phyloP scores from a whole-genome alignment of 23 red algal genomes.

The Cyanidioschyzon merolae region DNA sequence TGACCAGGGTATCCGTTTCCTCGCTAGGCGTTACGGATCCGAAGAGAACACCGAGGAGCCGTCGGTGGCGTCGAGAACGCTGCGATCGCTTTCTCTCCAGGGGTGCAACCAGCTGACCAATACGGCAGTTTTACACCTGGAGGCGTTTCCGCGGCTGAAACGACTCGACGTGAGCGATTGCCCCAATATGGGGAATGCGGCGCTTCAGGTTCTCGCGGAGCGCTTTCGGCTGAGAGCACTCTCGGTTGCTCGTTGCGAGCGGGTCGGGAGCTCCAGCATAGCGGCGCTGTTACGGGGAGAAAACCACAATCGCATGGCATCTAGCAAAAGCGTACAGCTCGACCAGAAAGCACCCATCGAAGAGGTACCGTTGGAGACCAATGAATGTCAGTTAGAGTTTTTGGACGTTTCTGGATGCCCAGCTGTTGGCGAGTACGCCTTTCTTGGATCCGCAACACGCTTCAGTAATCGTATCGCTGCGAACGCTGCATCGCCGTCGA shows the following conservation, averaged over 20 bases:
- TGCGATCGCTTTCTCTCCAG: neutral
- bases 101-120: neutral
- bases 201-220: neutral
- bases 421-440: neutral
- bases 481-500: neutral
- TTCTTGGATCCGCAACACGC: neutral
- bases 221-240: neutral
- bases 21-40: neutral
- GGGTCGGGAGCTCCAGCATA: neutral
- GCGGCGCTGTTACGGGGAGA: neutral
- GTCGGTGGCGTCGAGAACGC: neutral
- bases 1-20: neutral
- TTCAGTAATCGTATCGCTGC: neutral
- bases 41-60: neutral
- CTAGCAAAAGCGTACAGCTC: neutral
- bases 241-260: neutral
- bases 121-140: neutral
- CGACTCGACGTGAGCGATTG: neutral
- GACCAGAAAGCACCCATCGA: neutral
- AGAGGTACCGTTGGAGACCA: neutral
- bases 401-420: neutral
- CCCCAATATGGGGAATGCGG: neutral
- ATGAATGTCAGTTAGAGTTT: neutral
- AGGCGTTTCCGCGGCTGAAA: neutral
- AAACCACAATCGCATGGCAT: neutral